A percentile compares a stretch with the other conserved stretches of the same genome.
phyloP scores from a whole-genome alignment of 2,329 filamentous ascomycete genomes.

The Aspergillus sp. region DNA sequence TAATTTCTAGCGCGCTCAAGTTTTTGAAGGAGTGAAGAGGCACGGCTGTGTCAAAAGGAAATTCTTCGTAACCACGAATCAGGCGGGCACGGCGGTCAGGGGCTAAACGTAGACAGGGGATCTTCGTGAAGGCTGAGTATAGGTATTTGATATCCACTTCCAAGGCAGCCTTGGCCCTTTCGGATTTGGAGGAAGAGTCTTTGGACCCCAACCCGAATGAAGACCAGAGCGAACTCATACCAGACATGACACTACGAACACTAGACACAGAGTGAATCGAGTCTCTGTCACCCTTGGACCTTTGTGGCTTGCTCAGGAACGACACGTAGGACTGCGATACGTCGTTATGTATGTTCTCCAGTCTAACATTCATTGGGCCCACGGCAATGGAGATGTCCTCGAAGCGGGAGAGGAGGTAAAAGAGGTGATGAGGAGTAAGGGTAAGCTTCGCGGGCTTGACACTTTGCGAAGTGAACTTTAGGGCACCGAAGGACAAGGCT shows the following conservation, averaged over 20 bases:
- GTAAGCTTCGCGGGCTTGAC: constrained; percentile 89
- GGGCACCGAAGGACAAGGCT: constrained; percentile 79
- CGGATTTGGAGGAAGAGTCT: constrained; percentile 76
- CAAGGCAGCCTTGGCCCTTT: constrained; percentile 83
- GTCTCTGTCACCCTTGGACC: constrained; percentile 79
- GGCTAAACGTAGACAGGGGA: constrained; percentile 83
- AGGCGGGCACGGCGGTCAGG: constrained; percentile 91
- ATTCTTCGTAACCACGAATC: constrained; percentile 93
- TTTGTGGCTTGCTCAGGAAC: constrained; percentile 81
- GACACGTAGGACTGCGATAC: constrained; percentile 88
- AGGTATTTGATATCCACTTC: constrained; percentile 91
- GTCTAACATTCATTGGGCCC: constrained; percentile 90
- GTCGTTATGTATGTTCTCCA: constrained; percentile 92
- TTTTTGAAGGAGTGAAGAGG: constrained; percentile 98
- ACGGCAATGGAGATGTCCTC: constrained; percentile 88
- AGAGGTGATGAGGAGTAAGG: constrained; percentile 92
- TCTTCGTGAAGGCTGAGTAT: constrained; percentile 98
- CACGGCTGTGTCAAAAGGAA: constrained; percentile 95
- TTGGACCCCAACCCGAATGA: constrained; percentile 79
- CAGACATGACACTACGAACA: constrained; percentile 94
- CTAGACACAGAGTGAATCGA: constrained; percentile 96
- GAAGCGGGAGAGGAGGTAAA: constrained; percentile 92
- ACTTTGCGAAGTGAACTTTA: constrained; percentile 80
- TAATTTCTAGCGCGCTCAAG: constrained; percentile 87
- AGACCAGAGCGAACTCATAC: constrained; percentile 91